A percentile compares a stretch with the other conserved stretches of the same genome.
Evolutionary conservation across 345 rosid genomes (phyloP).

Genomic region (Moricandia arvensis): DNA sequence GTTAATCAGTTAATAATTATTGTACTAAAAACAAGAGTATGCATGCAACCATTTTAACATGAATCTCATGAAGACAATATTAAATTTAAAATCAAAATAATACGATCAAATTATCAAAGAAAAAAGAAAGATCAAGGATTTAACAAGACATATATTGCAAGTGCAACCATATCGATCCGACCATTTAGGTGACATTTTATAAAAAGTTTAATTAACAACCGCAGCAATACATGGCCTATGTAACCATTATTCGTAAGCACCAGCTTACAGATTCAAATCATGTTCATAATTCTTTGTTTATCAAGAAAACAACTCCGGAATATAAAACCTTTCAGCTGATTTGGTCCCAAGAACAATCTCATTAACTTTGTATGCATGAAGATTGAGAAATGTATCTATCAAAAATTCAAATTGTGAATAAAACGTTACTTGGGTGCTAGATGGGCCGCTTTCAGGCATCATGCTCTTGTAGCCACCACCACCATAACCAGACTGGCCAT

Average conservation of each 20-base stretch:
- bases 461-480: slow-evolving; percentile 26
- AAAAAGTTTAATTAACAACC: not conserved
- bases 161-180: not conserved
- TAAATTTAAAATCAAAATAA: not conserved
- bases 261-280: not conserved
- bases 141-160: not conserved
- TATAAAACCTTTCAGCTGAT: too few relatives aligned
- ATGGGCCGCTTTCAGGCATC: slow-evolving; percentile 35
- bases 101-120: not conserved
- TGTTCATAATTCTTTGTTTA: not conserved
- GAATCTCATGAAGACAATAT: not conserved
- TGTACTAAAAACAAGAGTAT: not conserved
- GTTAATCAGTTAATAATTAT: not conserved
- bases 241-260: not conserved
- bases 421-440: slow-evolving; percentile 31
- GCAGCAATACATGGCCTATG: not conserved
- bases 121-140: not conserved
- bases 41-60: not conserved
- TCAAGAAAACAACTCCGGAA: not conserved
- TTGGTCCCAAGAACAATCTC: not conserved
- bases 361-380: not conserved
- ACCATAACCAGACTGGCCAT: not conserved
- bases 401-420: not conserved
- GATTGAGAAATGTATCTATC: not conserved
- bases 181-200: not conserved